Evolutionary conservation across 1,284 basidiomycete genomes (phyloP), one percentile per base, ranked within the genome.

Genomic region (Omphalotus olearius): DNA sequence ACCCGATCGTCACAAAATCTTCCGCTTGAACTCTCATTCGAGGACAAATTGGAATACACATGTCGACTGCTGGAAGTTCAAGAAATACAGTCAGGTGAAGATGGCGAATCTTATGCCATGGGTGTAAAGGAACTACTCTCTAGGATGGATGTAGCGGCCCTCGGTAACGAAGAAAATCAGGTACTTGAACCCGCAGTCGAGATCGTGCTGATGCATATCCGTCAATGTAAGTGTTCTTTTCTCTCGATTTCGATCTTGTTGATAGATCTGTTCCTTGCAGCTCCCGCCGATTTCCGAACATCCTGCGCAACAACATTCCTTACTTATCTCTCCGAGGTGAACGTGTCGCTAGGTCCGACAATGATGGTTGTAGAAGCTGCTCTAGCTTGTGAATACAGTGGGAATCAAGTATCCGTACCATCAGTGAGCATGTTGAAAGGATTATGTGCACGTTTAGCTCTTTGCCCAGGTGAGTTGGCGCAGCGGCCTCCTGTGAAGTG

Each of bases 321-420:
- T 45, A 68, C 75, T 2, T 67, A 66, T n/a, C 60, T 82, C n/a
- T 67, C 68, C 2, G 76, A 82, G 39, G 49, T 60, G 1, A 69
- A 73, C n/a, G 45, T 45, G 9, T 51, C 59, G 49, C 30, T 72
- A n/a, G 78, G 79, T 6, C 76, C 84, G 10, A 87, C 85, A 0
- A 63, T 80, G 35, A 75, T 84, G 63, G 76, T 88, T n/a, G 75
- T 90, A 16, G 60, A 77, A 17, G 69, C 79, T 3, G 86, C 87
- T 1, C 65, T 88, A 45, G 71, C 79, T 13, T 77, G 76, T 51
- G 88, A 90, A 63, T 79, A 80, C 58, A 73, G 75, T 41, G 70
- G 71, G 17, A 65, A 69, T 28, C 51, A 47, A 48, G 61, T 83
- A 17, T 69, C 83, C 14, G 65, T 81, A 35, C 62, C 81, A 4